Percentiles rank a stretch among this genome's conserved stretches.
phyloP scores from a whole-genome alignment of 306 rosid genomes.

The Hippophae tibetana region DNA sequence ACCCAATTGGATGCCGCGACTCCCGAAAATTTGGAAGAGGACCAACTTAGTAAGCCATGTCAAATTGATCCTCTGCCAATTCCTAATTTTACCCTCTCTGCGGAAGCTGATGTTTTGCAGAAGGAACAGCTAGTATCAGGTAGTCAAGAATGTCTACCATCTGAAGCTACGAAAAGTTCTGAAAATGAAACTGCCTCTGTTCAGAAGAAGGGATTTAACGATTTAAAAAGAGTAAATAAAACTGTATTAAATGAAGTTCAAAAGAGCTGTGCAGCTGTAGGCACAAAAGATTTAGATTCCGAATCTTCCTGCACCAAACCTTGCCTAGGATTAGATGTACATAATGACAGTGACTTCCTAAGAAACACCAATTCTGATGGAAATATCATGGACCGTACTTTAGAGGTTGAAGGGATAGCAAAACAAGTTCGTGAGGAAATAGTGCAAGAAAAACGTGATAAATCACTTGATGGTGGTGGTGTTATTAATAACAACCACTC shows the following conservation, averaged over 20 bases:
- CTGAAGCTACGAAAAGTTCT: conserved; percentile 29
- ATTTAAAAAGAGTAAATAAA: conserved; percentile 42
- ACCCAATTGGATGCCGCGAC: conserved; percentile 39
- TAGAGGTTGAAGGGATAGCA: conserved; percentile 36
- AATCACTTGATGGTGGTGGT: conserved; percentile 29
- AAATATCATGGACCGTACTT: conserved; percentile 31
- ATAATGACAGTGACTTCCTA: conserved; percentile 50
- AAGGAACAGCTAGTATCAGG: conserved; percentile 30
- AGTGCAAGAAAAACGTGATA: conserved; percentile 32
- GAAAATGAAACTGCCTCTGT: conserved; percentile 45
- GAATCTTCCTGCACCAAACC: conserved; percentile 49
- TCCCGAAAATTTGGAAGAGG: conserved; percentile 17
- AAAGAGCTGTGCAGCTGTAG: conserved; percentile 42
- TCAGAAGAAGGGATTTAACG: conserved; percentile 59
- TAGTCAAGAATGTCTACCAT: conserved; percentile 25
- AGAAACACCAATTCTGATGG: conserved; percentile 43
- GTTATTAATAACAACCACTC: conserved; percentile 24
- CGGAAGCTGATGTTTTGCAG: conserved; percentile 41
- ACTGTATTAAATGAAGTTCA: conserved; percentile 46
- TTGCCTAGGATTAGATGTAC: conserved; percentile 85
- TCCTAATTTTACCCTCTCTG: conserved; percentile 30
- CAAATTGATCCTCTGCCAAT: conserved; percentile 31
- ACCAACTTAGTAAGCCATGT: conserved; percentile 31
- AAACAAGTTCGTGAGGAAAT: conserved; percentile 32
- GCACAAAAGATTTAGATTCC: conserved; percentile 45